Evolutionary conservation across 2,329 filamentous ascomycete species (phyloP).

Genomic region (Fusarium brevicatenulatum): DNA sequence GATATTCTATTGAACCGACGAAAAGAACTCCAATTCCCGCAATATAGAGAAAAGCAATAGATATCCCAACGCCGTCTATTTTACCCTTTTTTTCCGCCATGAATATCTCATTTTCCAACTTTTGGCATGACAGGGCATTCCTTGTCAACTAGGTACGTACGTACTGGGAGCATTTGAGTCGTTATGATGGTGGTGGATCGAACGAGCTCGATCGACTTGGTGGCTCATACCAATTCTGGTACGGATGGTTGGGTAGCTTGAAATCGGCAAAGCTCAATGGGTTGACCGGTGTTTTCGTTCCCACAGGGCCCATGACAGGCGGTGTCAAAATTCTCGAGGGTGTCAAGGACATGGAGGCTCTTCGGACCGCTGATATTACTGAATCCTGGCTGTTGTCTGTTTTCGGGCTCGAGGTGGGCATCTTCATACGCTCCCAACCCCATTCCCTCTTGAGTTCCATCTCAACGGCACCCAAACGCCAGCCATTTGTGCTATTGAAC

Average conservation of each 20-base stretch:
- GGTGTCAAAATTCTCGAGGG: slow-evolving; percentile 35
- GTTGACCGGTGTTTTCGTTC: slow-evolving; percentile 64
- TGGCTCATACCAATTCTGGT: slow-evolving; percentile 82
- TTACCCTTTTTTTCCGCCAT: slow-evolving; percentile 1
- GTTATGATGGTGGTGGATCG: slow-evolving; percentile 24
- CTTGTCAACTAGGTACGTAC: neutral
- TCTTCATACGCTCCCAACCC: slow-evolving; percentile 66
- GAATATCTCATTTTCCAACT: neutral
- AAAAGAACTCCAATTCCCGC: neutral
- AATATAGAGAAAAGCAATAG: slow-evolving; percentile 33
- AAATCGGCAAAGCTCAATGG: slow-evolving; percentile 82
- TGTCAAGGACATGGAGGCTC: slow-evolving; percentile 17
- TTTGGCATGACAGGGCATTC: neutral
- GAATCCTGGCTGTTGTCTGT: slow-evolving; percentile 15
- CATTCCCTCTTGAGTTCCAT: slow-evolving; percentile 78
- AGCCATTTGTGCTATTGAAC: slow-evolving; percentile 80
- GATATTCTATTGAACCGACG: slow-evolving; percentile 1
- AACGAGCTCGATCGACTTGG: slow-evolving; percentile 60
- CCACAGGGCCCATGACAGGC: slow-evolving; percentile 43
- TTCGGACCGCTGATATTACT: slow-evolving; percentile 5
- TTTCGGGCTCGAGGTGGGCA: slow-evolving; percentile 16
- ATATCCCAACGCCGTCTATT: slow-evolving; percentile 28
- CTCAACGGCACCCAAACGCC: slow-evolving; percentile 78
- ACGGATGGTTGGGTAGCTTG: slow-evolving; percentile 80
- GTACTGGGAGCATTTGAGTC: neutral